Conservation (phyloP, 805 yeast species). For the Kurtzmaniella fragi region DNA sequence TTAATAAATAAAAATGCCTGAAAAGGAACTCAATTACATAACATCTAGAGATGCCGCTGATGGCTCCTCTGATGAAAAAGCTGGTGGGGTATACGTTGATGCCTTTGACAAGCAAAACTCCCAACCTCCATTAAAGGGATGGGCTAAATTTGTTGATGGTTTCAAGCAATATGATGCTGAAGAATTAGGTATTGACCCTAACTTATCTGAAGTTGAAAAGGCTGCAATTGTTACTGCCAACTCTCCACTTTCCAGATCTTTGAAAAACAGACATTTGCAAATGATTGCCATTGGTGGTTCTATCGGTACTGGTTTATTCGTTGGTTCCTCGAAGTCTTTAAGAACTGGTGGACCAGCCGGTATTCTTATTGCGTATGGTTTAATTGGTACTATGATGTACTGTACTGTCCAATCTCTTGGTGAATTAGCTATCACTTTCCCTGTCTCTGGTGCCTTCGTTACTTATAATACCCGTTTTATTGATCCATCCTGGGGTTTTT, state of each 20-base stretch:
- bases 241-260: conserved; percentile 45
- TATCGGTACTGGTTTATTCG: conserved; percentile 79
- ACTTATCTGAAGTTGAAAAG: conserved; percentile 22
- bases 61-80: conserved; percentile 30
- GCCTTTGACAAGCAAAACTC: conserved; percentile 12
- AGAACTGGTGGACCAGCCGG: conserved; percentile 72
- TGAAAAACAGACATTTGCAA: conserved; percentile 63
- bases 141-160: conserved; percentile 21
- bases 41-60: conserved; percentile 32
- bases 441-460: conserved; percentile 64
- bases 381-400: conserved; percentile 56
- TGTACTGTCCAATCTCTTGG: conserved; percentile 57
- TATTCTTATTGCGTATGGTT: conserved; percentile 52
- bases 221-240: conserved; percentile 40
- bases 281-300: conserved; percentile 84
- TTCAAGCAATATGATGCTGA: conserved; percentile 27
- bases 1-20: conserved; percentile 24
- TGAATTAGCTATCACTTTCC: conserved; percentile 59
- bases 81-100: conserved; percentile 34
- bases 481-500: conserved; percentile 59
- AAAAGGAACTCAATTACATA: conserved; percentile 37
- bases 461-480: conserved; percentile 56
- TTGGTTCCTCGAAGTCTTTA: conserved; percentile 64
- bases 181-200: conserved; percentile 38
- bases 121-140: conserved; percentile 7